Base-by-base conservation (phyloP, 2,329 filamentous ascomycete species). In the Shiraia bambusicola region DNA sequence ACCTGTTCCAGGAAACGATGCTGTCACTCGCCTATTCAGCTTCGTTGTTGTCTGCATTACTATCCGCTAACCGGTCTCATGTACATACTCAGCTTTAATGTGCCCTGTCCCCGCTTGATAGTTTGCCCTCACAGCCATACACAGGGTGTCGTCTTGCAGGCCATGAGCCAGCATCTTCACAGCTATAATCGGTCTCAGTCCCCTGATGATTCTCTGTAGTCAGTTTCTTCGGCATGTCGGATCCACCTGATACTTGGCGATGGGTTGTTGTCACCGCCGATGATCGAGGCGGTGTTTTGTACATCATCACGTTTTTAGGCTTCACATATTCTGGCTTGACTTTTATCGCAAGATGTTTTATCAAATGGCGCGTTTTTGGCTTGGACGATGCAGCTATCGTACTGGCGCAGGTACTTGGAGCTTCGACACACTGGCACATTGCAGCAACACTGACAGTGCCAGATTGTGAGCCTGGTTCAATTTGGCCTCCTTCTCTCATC, bases 361-460 rank as follows among this genome's bases (percentile, higher is more conserved):
- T 64, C 37, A 63, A 61, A 49, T 54, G 57, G 58, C 49, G 43
- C 11, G 35, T 61, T 6, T 44, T 64, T 28, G 60, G 60, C 0
- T 25, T 54, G 4, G 60, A 64, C 19, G 60, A 64, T 37, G 49
- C 37, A 33, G 52, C 53, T 7, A 56, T 52, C 27, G 16, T 45
- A 11, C 37, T 48, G 32, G 58, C 59, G 19, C 54, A 64, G 54
- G 58, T 63, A 55, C 6, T 12, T 25, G 13, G 32, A 10, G 24
- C 33, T 22, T 16, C 19, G 12, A 24, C 15, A 10, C 15, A 16
- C 1, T 19, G 12, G n/a, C 10, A 13, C 7, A 34, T 3, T 3
- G 13, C n/a, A 5, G 35, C 16, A 12, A 22, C 30, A 42, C 43
- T 50, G 11, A 50, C 36, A 11, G 34, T 0, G 25, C 2, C 16